Evolutionary conservation across 225 moss, liverwort and hornwort species (phyloP), one percentile per base, ranked within the genome.

Genomic region (Neckera pumila): DNA sequence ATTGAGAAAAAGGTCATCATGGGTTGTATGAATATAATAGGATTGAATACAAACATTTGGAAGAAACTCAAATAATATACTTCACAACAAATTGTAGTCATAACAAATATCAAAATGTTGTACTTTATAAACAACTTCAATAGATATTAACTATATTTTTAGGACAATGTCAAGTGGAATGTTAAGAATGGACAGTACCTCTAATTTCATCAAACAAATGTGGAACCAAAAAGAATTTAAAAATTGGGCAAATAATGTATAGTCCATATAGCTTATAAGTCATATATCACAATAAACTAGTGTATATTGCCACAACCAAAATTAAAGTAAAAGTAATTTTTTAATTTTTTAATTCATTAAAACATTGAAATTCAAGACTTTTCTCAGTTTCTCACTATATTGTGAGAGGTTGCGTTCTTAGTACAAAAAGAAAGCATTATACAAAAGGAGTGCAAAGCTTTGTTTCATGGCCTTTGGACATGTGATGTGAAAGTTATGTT

Each of bases 41-140:
- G 34, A 14, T n/a, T 22, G 9, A 36, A 53, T 12, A 34, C 5
- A 34, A 12, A 34, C 21, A 34, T 51, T 34, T 4, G 6, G 5
- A 76, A 53, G 22, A 8, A 51, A 21, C 4, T 34, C 22, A 14
- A 33, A 75, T 31, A 2, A 5, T 11, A 18, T 12, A 21, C 2
- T 76, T 20, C 2, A 17, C 4, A 21, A 20, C 19, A 33, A 76
- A 13, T 25, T 0, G 9, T 0, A 6, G 9, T 5, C 3, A 36
- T 5, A 23, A 54, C 0, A 23, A 54, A 54, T 54, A 25, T 36
- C 0, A 54, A 36, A 53, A 23, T 51, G 51, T 21, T 76, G 2
- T 34, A 21, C 0, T 3, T 13, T 21, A 8, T 45, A 4, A 76
- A 34, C 13, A 12, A 74, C 19, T 74, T 19, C 43, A 27, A 17